These are phyloP conservation scores for Daldinia loculata DNA, from an alignment of 495 filamentous ascomycete genomes.

Conservation along the genomic window DNA sequence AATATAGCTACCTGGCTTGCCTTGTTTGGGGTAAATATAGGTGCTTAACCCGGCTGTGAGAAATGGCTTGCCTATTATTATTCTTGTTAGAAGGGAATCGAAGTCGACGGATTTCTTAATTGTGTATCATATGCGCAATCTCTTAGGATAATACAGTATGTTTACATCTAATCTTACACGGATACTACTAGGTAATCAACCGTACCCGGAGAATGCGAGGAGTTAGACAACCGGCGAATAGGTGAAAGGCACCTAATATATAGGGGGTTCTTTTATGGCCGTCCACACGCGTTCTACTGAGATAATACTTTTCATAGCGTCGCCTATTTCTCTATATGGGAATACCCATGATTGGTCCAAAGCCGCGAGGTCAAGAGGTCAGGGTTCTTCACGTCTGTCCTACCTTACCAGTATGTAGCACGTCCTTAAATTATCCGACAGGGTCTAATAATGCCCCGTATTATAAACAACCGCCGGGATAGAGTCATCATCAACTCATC, in stretches of 20 bases:
- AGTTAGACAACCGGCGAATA: no score
- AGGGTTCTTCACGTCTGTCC: not conserved
- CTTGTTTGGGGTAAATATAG: not conserved
- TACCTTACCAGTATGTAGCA: not conserved
- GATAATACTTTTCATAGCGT: not conserved
- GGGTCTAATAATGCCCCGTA: not conserved
- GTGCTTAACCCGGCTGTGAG: not conserved
- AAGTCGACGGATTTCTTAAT: no score
- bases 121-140: no score
- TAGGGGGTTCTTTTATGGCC: not conserved
- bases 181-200: not conserved
- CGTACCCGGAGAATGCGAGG: not conserved
- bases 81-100: not conserved
- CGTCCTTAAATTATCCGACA: not conserved
- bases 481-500: not conserved
- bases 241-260: not conserved
- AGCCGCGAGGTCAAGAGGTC: slow-evolving; percentile 1
- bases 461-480: not conserved
- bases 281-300: not conserved
- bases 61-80: not conserved
- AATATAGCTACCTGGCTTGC: not conserved
- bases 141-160: no score
- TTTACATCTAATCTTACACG: no score
- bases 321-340: slow-evolving; percentile 7
- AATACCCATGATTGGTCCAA: slow-evolving; percentile 7